phyloP scores from a whole-genome alignment of 306 rosid species.

The Vigna nakashimae region DNA sequence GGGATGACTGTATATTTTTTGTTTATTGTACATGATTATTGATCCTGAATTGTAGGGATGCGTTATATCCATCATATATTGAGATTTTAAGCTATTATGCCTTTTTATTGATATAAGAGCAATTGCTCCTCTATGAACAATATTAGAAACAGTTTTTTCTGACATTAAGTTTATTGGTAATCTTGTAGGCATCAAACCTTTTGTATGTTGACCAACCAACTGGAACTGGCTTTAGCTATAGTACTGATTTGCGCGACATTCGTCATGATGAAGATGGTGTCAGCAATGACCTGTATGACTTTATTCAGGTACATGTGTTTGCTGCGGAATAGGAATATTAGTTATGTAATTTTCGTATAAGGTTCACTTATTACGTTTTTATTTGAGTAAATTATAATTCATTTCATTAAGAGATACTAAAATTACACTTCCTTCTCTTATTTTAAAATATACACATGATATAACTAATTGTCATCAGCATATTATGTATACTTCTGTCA shows the following conservation, averaged over 20 bases:
- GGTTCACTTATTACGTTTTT: conserved; percentile 18
- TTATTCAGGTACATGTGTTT: conserved; percentile 68
- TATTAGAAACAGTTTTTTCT: too few relatives aligned
- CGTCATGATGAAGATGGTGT: conserved; percentile 85
- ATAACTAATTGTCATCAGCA: too few relatives aligned
- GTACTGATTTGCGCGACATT: conserved; percentile 69
- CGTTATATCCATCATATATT: too few relatives aligned
- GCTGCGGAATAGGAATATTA: conserved; percentile 1
- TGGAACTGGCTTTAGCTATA: conserved; percentile 94
- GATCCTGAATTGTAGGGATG: too few relatives aligned
- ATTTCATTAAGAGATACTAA: too few relatives aligned
- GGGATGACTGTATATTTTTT: too few relatives aligned
- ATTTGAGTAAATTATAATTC: neutral
- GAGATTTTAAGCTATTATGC: too few relatives aligned
- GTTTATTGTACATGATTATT: too few relatives aligned
- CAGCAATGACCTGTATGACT: conserved; percentile 87
- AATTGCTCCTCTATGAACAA: too few relatives aligned
- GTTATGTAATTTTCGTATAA: neutral
- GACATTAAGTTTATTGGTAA: neutral
- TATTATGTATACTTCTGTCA: too few relatives aligned
- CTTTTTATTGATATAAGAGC: too few relatives aligned
- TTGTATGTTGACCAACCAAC: conserved; percentile 91
- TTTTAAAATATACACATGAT: neutral
- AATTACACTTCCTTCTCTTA: too few relatives aligned
- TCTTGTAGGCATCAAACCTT: conserved; percentile 82